Conservation (phyloP, 1,139 yeast genomes). For the Taphrina pruni region DNA sequence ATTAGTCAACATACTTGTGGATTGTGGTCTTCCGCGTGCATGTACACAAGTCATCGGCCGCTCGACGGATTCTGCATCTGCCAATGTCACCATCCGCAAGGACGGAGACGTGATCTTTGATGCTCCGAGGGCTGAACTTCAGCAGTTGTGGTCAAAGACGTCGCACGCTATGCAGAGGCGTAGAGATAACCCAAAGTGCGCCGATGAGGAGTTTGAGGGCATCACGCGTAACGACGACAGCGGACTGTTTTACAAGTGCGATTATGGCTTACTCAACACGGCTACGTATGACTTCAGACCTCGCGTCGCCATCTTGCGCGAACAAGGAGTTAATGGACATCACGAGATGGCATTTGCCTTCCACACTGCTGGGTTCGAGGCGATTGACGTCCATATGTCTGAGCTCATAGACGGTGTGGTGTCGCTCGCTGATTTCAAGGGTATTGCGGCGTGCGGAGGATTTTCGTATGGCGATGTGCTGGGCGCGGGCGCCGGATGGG, state of each 20-base stretch:
- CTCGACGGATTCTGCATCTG: slow-evolving; percentile 61
- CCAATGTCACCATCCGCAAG: slow-evolving; percentile 59
- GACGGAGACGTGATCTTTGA: slow-evolving; percentile 59
- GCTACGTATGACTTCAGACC: slow-evolving; percentile 59
- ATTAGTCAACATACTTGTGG: slow-evolving; percentile 62
- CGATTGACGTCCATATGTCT: slow-evolving; percentile 95
- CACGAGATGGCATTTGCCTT: slow-evolving; percentile 99
- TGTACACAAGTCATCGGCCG: slow-evolving; percentile 70
- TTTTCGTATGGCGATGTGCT: slow-evolving; percentile 98
- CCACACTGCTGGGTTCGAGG: slow-evolving; percentile 91
- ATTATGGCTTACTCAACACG: slow-evolving; percentile 49
- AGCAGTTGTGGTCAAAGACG: slow-evolving; percentile 85
- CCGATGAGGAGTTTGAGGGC: slow-evolving; percentile 80
- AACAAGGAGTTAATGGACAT: slow-evolving; percentile 98
- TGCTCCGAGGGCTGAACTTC: slow-evolving; percentile 71
- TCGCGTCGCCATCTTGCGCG: slow-evolving; percentile 93
- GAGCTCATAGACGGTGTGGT: slow-evolving; percentile 80
- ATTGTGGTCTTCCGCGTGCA: slow-evolving; percentile 64
- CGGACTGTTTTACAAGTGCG: slow-evolving; percentile 69
- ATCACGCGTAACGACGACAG: slow-evolving; percentile 85
- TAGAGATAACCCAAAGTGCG: slow-evolving; percentile 91
- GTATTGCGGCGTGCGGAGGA: slow-evolving; percentile 99
- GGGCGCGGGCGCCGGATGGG: slow-evolving; percentile 99
- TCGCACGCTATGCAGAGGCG: slow-evolving; percentile 87
- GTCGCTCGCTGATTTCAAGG: slow-evolving; percentile 79